These are phyloP conservation scores for Ammopiptanthus mongolicus DNA, from an alignment of 306 rosid genomes.

Conservation along the genomic window DNA sequence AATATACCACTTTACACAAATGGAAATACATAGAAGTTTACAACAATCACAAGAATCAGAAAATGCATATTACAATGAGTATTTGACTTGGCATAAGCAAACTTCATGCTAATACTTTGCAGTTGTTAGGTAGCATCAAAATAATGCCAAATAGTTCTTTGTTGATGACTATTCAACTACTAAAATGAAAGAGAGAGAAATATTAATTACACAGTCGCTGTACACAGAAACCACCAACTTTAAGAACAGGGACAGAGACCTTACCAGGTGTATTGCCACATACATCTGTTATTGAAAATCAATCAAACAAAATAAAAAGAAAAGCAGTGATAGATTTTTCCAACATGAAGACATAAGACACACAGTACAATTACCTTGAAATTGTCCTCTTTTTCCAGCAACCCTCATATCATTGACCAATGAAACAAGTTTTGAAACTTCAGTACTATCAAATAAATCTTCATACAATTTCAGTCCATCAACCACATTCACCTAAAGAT, in stretches of 20 bases:
- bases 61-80: background rate
- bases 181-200: background rate
- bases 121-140: background rate
- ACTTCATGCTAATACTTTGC: background rate
- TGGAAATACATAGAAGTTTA: background rate
- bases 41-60: background rate
- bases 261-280: too few relatives aligned
- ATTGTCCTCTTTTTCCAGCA: conserved; percentile 61
- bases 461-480: conserved; percentile 70
- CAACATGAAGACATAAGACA: background rate
- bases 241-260: background rate
- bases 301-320: too few relatives aligned
- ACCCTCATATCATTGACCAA: conserved; percentile 59
- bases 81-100: background rate
- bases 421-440: conserved; percentile 50
- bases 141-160: background rate
- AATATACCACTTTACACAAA: background rate
- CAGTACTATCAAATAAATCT: conserved; percentile 38
- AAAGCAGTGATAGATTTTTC: background rate
- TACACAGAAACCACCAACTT: background rate
- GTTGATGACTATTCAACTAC: background rate
- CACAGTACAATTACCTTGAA: conserved; percentile 44
- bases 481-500: conserved; percentile 55
- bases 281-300: too few relatives aligned
- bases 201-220: background rate